These are phyloP conservation scores for Coemansia sp. DNA, from an alignment of 192 early-diverging fungal species.

Conservation along the genomic window DNA sequence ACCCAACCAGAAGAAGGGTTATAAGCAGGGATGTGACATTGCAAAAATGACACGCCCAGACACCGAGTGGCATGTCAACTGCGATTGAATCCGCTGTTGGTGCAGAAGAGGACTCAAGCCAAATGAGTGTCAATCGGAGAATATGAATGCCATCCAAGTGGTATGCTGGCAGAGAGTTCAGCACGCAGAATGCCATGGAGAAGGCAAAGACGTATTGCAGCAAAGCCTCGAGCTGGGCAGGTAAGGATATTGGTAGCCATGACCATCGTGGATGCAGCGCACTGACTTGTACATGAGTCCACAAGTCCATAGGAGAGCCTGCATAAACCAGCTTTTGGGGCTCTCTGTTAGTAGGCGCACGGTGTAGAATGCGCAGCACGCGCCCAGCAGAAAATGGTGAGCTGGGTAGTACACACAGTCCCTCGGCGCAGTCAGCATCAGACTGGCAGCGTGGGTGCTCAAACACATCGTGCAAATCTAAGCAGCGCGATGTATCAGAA, in stretches of 20 bases:
- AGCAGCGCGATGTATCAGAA: constrained; percentile 13
- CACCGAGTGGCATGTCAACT: background rate
- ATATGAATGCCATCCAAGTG: constrained; percentile 37
- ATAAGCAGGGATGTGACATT: constrained; percentile 6
- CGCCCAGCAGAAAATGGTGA: constrained; percentile 25
- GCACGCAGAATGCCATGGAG: constrained; percentile 35
- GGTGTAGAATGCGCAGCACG: constrained; percentile 34
- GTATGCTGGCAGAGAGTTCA: constrained; percentile 41
- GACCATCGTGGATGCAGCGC: constrained; percentile 21
- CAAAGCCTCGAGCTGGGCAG: constrained; percentile 25
- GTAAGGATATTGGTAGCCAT: constrained; percentile 17
- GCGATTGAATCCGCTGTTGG: background rate
- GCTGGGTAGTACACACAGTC: constrained; percentile 33
- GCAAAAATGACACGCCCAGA: constrained; percentile 3
- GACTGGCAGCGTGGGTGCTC: constrained; percentile 23
- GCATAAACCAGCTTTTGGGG: constrained; percentile 22
- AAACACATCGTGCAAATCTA: constrained; percentile 22
- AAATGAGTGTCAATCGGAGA: constrained; percentile 17
- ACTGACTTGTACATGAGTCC: constrained; percentile 42
- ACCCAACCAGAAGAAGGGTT: constrained; percentile 34
- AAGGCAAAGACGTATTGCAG: constrained; percentile 43
- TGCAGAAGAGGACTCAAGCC: background rate
- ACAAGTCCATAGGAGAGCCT: constrained; percentile 24
- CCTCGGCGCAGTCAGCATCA: constrained; percentile 16
- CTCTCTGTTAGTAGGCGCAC: background rate